Percentiles rank a stretch among this genome's conserved stretches.
Conservation (phyloP, 2,329 filamentous ascomycete genomes). For the Zymoseptoria pseudotritici region DNA sequence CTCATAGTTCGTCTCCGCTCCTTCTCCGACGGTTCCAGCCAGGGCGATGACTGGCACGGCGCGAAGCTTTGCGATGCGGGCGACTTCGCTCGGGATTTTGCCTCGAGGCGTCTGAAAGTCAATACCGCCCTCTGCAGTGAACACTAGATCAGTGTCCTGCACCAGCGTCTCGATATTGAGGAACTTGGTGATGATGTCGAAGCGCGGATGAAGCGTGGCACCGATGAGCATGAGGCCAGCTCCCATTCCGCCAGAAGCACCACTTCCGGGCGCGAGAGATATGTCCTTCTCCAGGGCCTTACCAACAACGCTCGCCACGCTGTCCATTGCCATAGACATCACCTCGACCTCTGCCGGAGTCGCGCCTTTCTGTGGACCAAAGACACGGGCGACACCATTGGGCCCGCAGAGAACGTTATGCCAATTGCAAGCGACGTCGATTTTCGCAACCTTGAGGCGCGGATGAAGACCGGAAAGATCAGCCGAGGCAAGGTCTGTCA, state of each 20-base stretch:
- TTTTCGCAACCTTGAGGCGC: conserved; percentile 31
- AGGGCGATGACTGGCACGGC: conserved; percentile 42
- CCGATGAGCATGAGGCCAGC: conserved; percentile 45
- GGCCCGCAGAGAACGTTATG: conserved; percentile 46
- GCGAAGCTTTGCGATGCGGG: conserved; percentile 39
- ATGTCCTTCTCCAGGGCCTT: conserved; percentile 32
- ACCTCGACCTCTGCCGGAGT: conserved; percentile 36
- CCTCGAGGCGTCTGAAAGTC: conserved; percentile 46
- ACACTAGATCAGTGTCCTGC: conserved; percentile 42
- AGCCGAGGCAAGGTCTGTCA: conserved; percentile 33
- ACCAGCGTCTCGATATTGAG: conserved; percentile 43
- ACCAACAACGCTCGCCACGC: conserved; percentile 33
- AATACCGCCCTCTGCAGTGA: conserved; percentile 48
- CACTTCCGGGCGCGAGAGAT: conserved; percentile 38
- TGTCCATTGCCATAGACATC: conserved; percentile 39
- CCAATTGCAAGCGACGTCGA: conserved; percentile 48
- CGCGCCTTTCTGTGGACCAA: conserved; percentile 48
- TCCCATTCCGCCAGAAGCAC: conserved; percentile 47
- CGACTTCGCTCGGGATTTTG: conserved; percentile 49
- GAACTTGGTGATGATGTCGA: conserved; percentile 46
- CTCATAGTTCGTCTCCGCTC: conserved; percentile 29
- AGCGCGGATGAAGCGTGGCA: conserved; percentile 40
- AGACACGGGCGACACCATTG: conserved; percentile 44
- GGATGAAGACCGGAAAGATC: conserved; percentile 36
- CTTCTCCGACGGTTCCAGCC: conserved; percentile 36